Conservation (phyloP, 2,329 filamentous ascomycete species). For the Metarhizium brunneum region DNA sequence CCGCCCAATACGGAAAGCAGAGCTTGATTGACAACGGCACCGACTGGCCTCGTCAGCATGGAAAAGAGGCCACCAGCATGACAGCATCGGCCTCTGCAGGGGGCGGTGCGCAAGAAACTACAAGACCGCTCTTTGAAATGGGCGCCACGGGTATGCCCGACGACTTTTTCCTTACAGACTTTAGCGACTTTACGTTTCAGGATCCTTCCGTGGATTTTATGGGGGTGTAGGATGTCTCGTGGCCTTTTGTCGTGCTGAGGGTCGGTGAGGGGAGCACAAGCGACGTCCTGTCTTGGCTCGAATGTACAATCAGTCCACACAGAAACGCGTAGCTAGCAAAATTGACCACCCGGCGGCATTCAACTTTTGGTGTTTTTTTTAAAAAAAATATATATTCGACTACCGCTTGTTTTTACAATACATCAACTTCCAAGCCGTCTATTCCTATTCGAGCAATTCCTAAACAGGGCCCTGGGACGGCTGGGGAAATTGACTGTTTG, state of each 20-base stretch:
- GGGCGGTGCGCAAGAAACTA: not conserved
- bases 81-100: not conserved
- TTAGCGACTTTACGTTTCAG: not conserved
- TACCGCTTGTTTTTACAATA: no score
- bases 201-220: not conserved
- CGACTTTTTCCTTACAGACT: not conserved
- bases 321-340: conserved; percentile 12
- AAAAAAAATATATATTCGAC: no score
- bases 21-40: not conserved
- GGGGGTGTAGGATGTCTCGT: not conserved
- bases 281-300: not conserved
- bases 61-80: not conserved
- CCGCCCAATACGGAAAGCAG: conserved; percentile 3
- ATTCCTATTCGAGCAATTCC: no score
- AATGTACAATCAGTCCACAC: conserved; percentile 12
- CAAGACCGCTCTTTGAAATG: not conserved
- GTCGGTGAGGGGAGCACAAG: not conserved
- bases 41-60: not conserved
- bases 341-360: no score
- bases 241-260: not conserved
- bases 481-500: no score
- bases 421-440: no score
- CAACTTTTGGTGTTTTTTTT: no score
- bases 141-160: not conserved
- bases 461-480: no score